Base-by-base conservation (phyloP, 2,329 filamentous ascomycete genomes). In the Penicillium corylophilum region DNA sequence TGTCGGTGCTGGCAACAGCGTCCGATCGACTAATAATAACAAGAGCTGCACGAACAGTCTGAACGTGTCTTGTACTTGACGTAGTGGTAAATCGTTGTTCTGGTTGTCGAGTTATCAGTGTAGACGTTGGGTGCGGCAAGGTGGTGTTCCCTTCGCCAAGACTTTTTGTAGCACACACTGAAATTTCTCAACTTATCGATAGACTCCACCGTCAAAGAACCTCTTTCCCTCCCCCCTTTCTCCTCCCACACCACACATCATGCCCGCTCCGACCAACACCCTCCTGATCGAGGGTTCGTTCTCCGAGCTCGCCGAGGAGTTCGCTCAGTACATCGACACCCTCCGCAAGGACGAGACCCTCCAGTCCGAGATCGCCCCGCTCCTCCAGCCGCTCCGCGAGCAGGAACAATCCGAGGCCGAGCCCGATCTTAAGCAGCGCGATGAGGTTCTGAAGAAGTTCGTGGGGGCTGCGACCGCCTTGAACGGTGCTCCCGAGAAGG, bases 251-350 rank as follows among this genome's bases (percentile, higher is more conserved):
- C 50, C 48, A 49, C 51, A 45, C 49, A 68, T 52, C 63, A 86
- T 86, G 83, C 80, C 82, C 59, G 81, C 77, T 64, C 78, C 82
- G 57, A 77, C 81, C 53, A 85, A 79, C 62, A 84, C 83, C 67
- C 80, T 85, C 64, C 78, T 86, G 64, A 84, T 99, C 75, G 94
- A 99, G 80, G 94, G 94, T 74, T 84, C 85, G 67, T 96, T 96
- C 74, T 86, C 91, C 73, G 94, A 97, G 79, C 86, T 96, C 71
- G 86, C 89, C 68, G 86, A 89, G 75, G 94, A 99, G 79, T 89
- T 99, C 80, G 91, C 93, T 74, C 88, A 92, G 67, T 96, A 95
- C 77, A 81, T 99, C 72, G 90, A 95, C 75, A 80, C 86, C 64
- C 83, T 92, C 71, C 88, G 89, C 68, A 87, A 89, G 57, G 81